Evolutionary conservation across 352 stramenopile genomes (phyloP).

Genomic region (Phytophthora tubulina): DNA sequence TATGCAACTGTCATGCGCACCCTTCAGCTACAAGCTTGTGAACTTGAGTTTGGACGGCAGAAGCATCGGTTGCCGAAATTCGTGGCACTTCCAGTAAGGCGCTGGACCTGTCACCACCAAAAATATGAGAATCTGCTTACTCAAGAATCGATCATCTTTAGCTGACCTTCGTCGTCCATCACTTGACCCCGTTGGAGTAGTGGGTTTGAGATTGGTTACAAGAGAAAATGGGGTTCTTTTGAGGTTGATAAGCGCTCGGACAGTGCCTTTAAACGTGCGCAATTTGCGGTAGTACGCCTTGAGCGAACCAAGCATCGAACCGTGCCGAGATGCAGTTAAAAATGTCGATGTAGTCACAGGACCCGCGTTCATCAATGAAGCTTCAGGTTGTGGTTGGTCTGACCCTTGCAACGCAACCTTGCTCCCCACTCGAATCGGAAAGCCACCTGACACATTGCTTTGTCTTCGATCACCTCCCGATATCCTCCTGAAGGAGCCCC

Average conservation of each 20-base stretch:
- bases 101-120: conserved; percentile 11
- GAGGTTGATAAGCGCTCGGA: conserved; percentile 73
- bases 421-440: conserved; percentile 24
- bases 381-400: conserved; percentile 18
- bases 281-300: conserved; percentile 78
- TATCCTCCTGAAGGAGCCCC: conserved; percentile 30
- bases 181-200: neutral
- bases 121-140: neutral
- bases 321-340: conserved; percentile 18
- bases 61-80: conserved; percentile 50
- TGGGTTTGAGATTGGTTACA: conserved; percentile 7
- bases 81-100: conserved; percentile 40
- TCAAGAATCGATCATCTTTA: neutral
- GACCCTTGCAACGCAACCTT: conserved; percentile 28
- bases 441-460: conserved; percentile 19
- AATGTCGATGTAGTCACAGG: conserved; percentile 2
- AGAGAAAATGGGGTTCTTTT: conserved; percentile 39
- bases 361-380: conserved; percentile 41
- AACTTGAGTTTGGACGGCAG: conserved; percentile 62
- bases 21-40: conserved; percentile 70
- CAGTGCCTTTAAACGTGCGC: conserved; percentile 72
- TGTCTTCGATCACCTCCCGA: conserved; percentile 6
- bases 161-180: conserved; percentile 31
- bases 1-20: conserved; percentile 28
- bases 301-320: conserved; percentile 63